Conservation (phyloP, 768 basidiomycete species). For the Dacryopinax spathularia region DNA sequence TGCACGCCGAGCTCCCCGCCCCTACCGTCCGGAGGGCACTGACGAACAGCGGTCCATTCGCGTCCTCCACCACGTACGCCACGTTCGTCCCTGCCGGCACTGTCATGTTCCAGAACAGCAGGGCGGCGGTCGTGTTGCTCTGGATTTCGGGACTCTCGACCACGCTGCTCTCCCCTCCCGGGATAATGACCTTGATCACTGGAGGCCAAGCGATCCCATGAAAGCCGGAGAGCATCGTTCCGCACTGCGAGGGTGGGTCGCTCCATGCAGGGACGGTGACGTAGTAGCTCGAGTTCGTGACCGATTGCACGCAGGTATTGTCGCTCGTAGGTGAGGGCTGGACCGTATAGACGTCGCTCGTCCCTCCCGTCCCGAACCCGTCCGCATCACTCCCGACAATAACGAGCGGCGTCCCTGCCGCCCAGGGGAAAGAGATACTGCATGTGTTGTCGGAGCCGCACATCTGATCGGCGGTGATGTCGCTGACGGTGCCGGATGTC, state of each 20-base stretch:
- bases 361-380: neutral
- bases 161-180: neutral
- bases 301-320: neutral
- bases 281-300: neutral
- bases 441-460: neutral
- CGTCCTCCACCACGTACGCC: neutral
- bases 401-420: neutral
- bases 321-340: neutral
- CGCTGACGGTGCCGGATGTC: neutral
- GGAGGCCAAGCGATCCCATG: neutral
- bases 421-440: neutral
- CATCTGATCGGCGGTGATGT: neutral
- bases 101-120: slow-evolving; percentile 3
- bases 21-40: neutral
- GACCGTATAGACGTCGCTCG: neutral
- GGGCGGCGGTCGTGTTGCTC: neutral
- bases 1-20: neutral
- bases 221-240: neutral
- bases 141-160: neutral
- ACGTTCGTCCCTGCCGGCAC: slow-evolving; percentile 2
- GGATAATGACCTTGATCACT: neutral
- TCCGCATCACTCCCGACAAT: neutral
- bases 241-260: neutral
- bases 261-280: neutral
- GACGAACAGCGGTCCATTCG: neutral